Percentiles rank a stretch among this genome's conserved stretches.
These are phyloP conservation scores for Neurospora terricola DNA, from an alignment of 495 filamentous ascomycete genomes.

Conservation along the genomic window DNA sequence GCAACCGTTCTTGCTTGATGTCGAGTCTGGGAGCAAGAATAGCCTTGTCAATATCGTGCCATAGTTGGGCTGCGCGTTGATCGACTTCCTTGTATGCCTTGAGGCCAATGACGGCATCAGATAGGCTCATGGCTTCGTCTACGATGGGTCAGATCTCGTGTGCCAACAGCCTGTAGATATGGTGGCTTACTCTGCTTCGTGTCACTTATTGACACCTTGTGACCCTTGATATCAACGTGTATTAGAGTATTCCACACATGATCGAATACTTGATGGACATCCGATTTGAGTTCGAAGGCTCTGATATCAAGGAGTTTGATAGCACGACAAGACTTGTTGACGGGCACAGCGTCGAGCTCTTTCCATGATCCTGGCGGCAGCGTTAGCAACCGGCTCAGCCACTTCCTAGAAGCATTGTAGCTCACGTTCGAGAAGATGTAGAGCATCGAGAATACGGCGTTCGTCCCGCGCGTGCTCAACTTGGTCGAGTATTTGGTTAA, in stretches of 20 bases:
- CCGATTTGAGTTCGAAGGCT: slow-evolving; percentile 41
- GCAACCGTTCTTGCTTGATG: slow-evolving; percentile 16
- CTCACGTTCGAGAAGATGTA: slow-evolving; percentile 41
- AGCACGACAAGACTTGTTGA: slow-evolving; percentile 37
- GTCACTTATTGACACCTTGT: slow-evolving; percentile 38
- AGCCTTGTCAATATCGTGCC: slow-evolving; percentile 38
- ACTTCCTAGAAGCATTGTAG: neutral
- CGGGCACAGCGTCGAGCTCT: slow-evolving; percentile 30
- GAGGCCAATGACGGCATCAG: slow-evolving; percentile 38
- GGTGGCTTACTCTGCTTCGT: slow-evolving; percentile 29
- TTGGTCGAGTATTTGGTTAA: slow-evolving; percentile 40
- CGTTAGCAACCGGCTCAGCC: neutral
- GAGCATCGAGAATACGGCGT: slow-evolving; percentile 38
- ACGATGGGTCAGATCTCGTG: slow-evolving; percentile 15
- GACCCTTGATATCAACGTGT: slow-evolving; percentile 39
- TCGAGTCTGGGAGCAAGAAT: slow-evolving; percentile 43
- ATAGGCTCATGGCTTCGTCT: slow-evolving; percentile 38
- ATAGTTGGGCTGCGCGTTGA: slow-evolving; percentile 37
- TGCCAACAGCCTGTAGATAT: neutral
- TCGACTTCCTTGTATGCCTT: slow-evolving; percentile 43
- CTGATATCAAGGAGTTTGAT: slow-evolving; percentile 37
- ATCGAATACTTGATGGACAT: slow-evolving; percentile 50
- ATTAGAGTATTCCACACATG: slow-evolving; percentile 48
- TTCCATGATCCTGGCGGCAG: slow-evolving; percentile 33
- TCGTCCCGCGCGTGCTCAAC: slow-evolving; percentile 41